These are phyloP conservation scores for Pharnaceum exiguum DNA, from an alignment of 148 eudicot species.

Conservation along the genomic window DNA sequence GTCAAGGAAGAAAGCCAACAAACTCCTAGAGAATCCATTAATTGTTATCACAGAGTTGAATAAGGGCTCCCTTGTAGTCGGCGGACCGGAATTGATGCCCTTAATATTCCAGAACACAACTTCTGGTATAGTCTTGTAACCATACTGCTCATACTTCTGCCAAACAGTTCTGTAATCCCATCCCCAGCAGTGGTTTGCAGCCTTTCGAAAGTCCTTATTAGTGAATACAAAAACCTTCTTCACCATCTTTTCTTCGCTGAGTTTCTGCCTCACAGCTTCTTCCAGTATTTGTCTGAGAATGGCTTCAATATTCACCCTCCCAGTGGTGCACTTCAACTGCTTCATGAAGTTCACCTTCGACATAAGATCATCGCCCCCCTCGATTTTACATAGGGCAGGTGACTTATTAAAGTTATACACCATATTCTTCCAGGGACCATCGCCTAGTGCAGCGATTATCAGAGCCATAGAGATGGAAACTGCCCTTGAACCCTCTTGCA, in stretches of 20 bases:
- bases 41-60: constrained; percentile 3
- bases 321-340: constrained; percentile 9
- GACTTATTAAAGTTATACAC: constrained; percentile 1
- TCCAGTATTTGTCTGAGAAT: constrained; percentile 14
- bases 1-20: constrained; percentile 15
- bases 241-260: constrained; percentile 6
- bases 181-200: constrained; percentile 13
- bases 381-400: constrained; percentile 9
- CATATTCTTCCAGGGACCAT: constrained; percentile 8
- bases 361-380: constrained; percentile 8
- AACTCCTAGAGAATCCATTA: constrained; percentile 14
- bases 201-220: constrained; percentile 11
- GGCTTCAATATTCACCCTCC: constrained; percentile 4
- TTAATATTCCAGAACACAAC: constrained; percentile 18
- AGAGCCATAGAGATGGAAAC: constrained; percentile 15
- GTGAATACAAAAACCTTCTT: constrained; percentile 14
- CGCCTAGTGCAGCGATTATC: constrained; percentile 9
- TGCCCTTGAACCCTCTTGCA: neutral
- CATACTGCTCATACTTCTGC: constrained; percentile 9
- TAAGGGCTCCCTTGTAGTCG: neutral
- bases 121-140: constrained; percentile 10
- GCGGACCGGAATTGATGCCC: constrained; percentile 4
- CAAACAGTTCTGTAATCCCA: constrained; percentile 21
- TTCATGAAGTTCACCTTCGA: constrained; percentile 11
- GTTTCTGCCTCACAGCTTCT: constrained; percentile 5